phyloP scores from a whole-genome alignment of 192 early-diverging fungal species.

The Rhizophagus prolifer region DNA sequence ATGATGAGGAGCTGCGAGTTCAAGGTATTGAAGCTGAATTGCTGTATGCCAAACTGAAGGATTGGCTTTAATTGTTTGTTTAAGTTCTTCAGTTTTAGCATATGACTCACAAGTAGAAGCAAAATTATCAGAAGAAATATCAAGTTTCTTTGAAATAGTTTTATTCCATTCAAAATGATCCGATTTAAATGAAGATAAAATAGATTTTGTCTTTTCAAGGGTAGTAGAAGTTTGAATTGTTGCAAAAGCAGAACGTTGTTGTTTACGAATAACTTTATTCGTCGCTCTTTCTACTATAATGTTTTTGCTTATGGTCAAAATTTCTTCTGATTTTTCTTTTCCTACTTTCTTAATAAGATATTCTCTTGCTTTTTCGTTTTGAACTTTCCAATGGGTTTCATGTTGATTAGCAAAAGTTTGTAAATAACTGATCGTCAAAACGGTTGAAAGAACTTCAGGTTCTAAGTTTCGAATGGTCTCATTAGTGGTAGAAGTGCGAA shows the following conservation, averaged over 20 bases:
- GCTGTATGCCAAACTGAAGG: not conserved
- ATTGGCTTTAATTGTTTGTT: not conserved
- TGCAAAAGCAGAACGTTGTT: not conserved
- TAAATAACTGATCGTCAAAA: not conserved
- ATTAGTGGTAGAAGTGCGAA: not conserved
- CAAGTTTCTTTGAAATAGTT: not conserved
- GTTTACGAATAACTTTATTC: not conserved
- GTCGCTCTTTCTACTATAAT: constrained; percentile 7
- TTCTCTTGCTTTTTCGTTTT: not conserved
- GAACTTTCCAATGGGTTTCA: not conserved
- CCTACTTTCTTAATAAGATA: not conserved
- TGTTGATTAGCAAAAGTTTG: not conserved
- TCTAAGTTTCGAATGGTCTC: not conserved
- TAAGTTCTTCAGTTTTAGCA: not conserved
- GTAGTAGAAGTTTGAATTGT: not conserved
- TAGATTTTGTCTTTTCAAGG: not conserved
- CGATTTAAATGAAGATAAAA: not conserved
- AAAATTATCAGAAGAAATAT: not conserved
- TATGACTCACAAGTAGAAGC: not conserved
- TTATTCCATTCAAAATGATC: not conserved
- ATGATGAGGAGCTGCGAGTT: not conserved
- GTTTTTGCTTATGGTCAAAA: not conserved
- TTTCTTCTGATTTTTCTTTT: not conserved
- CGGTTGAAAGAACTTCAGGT: not conserved
- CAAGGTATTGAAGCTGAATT: not conserved